Evolutionary conservation across 179 eudicot genomes (phyloP).

Genomic region (Carnegiea gigantea): DNA sequence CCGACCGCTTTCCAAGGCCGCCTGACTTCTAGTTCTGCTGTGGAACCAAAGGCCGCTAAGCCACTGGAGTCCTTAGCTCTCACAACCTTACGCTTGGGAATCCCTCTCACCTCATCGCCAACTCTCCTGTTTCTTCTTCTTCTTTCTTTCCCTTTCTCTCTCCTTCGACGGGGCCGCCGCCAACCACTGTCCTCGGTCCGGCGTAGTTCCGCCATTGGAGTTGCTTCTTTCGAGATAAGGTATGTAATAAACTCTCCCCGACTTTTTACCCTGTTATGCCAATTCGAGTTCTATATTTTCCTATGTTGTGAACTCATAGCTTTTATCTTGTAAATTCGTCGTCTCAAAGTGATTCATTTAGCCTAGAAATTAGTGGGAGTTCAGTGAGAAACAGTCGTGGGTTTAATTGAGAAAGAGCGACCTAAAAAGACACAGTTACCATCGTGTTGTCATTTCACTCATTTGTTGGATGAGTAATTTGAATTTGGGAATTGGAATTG

Average conservation of each 20-base stretch:
- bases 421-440: not conserved
- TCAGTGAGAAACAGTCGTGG: not conserved
- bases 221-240: not conserved
- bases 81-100: conserved; percentile 9
- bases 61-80: not conserved
- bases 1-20: too few relatives aligned
- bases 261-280: not conserved
- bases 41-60: too few relatives aligned
- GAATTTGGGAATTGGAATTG: not conserved
- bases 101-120: conserved; percentile 14
- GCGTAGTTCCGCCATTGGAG: conserved; percentile 9
- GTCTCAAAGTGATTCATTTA: not conserved
- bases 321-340: not conserved
- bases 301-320: not conserved
- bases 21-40: too few relatives aligned
- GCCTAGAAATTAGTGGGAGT: not conserved
- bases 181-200: conserved; percentile 6
- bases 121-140: not conserved
- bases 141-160: not conserved
- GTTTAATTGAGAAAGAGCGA: not conserved
- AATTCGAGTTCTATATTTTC: not conserved
- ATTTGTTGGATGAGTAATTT: not conserved
- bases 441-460: not conserved
- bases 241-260: not conserved
- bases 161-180: not conserved